Percentiles rank a stretch among this genome's conserved stretches.
phyloP scores from a whole-genome alignment of 2,329 filamentous ascomycete species.

The Arthrobotrys megalospora region DNA sequence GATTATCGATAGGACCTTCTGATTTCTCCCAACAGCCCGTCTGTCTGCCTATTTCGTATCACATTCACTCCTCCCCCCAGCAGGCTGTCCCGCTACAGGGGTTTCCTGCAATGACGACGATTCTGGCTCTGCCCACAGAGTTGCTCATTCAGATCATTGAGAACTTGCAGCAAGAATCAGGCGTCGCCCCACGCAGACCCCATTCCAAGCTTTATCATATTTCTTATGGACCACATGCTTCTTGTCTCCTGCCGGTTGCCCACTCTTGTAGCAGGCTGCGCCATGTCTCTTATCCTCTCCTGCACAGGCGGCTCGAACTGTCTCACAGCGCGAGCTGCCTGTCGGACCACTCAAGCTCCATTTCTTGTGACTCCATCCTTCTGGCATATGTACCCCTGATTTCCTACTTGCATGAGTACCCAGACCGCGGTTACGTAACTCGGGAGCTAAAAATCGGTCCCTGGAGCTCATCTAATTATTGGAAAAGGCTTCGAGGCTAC shows the following conservation, averaged over 20 bases:
- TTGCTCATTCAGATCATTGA: constrained; percentile 39
- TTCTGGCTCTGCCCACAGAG: constrained; percentile 47
- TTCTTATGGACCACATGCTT: constrained; percentile 28
- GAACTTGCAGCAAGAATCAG: constrained; percentile 31
- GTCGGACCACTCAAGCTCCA: constrained; percentile 28
- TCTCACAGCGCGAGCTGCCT: constrained; percentile 39
- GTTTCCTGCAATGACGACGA: constrained; percentile 22
- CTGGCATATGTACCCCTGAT: constrained; percentile 54
- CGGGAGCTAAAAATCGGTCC: constrained; percentile 50
- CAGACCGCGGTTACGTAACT: constrained; percentile 50
- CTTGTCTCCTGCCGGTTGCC: constrained; percentile 25
- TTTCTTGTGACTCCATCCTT: constrained; percentile 48
- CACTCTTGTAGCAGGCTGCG: constrained; percentile 53
- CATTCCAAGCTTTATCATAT: constrained; percentile 52
- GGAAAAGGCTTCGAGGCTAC: constrained; percentile 49
- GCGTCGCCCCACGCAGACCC: constrained; percentile 15
- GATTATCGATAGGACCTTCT: too few species aligned
- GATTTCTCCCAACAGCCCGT: neutral
- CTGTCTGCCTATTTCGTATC: constrained; percentile 12
- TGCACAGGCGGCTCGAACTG: constrained; percentile 53
- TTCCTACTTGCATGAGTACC: constrained; percentile 50
- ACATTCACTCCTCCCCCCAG: neutral
- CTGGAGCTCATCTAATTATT: constrained; percentile 38
- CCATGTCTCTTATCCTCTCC: constrained; percentile 34
- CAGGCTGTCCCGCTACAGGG: neutral